Evolutionary conservation across 2,329 filamentous ascomycete genomes (phyloP).

Genomic region (Xylariaceae sp.): DNA sequence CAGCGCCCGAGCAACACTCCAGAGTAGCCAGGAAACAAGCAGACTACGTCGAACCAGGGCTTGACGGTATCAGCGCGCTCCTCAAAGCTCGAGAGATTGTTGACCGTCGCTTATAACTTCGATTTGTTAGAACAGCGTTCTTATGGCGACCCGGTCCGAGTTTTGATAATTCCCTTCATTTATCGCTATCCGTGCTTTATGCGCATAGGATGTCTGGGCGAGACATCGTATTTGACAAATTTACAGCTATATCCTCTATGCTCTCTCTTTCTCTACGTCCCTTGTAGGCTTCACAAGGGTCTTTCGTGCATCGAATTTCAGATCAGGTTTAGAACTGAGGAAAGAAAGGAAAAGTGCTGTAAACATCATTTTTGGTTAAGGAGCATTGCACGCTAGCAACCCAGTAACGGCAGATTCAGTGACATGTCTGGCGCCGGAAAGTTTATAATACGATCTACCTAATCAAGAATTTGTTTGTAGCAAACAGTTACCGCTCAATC

Average conservation of each 20-base stretch:
- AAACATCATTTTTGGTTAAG: too few relatives aligned
- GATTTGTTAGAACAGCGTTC: background rate
- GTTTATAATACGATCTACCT: too few relatives aligned
- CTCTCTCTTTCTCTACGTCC: background rate
- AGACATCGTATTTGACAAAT: background rate
- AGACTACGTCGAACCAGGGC: constrained; percentile 27
- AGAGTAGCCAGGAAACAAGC: constrained; percentile 12
- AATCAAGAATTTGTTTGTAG: too few relatives aligned
- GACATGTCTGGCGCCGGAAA: too few relatives aligned
- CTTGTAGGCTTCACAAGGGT: background rate
- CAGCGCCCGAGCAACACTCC: constrained; percentile 16
- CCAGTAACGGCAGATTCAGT: too few relatives aligned
- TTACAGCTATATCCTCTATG: background rate
- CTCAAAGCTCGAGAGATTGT: constrained; percentile 58
- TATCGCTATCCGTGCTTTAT: background rate
- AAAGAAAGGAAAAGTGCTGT: too few relatives aligned
- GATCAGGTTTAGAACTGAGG: too few relatives aligned
- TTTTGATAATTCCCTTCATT: background rate
- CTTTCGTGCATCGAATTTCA: background rate
- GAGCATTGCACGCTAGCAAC: too few relatives aligned
- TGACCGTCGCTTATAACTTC: constrained; percentile 37
- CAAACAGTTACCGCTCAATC: too few relatives aligned
- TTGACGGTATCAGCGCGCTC: constrained; percentile 58
- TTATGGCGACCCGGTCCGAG: background rate
- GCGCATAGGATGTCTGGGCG: background rate